Evolutionary conservation across 345 rosid genomes (phyloP).

Genomic region (Aurinia saxatilis): DNA sequence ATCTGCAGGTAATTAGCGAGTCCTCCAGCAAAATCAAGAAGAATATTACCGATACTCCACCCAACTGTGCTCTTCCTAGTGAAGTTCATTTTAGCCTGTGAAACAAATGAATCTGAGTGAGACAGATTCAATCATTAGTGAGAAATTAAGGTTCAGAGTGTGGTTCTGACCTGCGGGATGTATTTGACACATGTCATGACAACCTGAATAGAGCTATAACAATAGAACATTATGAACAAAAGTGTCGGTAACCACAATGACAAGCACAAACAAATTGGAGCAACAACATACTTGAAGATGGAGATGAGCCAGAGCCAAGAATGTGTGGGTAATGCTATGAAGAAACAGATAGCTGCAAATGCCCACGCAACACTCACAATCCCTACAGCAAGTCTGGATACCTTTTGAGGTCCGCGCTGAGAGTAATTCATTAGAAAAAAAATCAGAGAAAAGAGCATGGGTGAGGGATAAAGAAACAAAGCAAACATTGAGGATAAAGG

Average conservation of each 20-base stretch:
- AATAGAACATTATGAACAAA: background rate
- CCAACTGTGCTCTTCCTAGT: slow-evolving; percentile 83
- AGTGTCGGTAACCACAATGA: background rate
- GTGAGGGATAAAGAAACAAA: background rate
- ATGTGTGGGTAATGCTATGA: slow-evolving; percentile 60
- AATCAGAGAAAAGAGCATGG: background rate
- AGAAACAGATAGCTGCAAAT: slow-evolving; percentile 58
- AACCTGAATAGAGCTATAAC: slow-evolving; percentile 82
- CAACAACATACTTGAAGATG: slow-evolving; percentile 61
- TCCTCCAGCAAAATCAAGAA: slow-evolving; percentile 82
- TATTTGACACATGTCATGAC: slow-evolving; percentile 76
- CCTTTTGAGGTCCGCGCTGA: slow-evolving; percentile 81
- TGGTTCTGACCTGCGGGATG: slow-evolving; percentile 67
- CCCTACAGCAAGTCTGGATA: slow-evolving; percentile 53
- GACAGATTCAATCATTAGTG: background rate
- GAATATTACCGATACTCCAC: slow-evolving; percentile 83
- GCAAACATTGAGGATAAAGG: background rate
- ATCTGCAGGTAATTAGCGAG: slow-evolving; percentile 63
- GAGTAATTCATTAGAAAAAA: background rate
- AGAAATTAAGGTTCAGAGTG: background rate
- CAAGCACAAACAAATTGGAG: background rate
- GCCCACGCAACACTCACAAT: slow-evolving; percentile 53
- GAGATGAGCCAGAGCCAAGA: slow-evolving; percentile 89
- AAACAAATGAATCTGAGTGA: background rate
- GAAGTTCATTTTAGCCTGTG: slow-evolving; percentile 76